Percentiles rank a stretch among this genome's conserved stretches.
Conservation (phyloP, 2,329 filamentous ascomycete species). For the Sphaceloma murrayae region DNA sequence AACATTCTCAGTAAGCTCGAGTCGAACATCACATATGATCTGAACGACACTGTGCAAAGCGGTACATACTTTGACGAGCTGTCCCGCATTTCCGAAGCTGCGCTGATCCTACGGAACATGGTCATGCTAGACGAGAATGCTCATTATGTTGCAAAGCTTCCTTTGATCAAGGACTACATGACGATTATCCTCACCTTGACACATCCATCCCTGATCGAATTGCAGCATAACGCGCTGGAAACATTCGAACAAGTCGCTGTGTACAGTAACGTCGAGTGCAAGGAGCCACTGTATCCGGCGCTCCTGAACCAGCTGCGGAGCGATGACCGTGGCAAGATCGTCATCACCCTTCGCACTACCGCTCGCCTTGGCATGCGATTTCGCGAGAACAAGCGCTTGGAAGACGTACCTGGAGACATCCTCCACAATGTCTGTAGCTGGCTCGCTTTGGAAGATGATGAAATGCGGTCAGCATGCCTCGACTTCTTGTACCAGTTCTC, state of each 20-base stretch:
- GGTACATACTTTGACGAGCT: constrained; percentile 61
- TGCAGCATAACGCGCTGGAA: constrained; percentile 85
- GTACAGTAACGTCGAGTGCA: constrained; percentile 60
- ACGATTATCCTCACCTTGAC: constrained; percentile 75
- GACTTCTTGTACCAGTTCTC: constrained; percentile 97
- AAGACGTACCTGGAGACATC: constrained; percentile 55
- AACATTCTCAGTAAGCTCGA: constrained; percentile 65
- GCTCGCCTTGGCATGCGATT: constrained; percentile 82
- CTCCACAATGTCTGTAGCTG: constrained; percentile 63
- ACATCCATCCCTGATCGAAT: constrained; percentile 62
- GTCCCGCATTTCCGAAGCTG: constrained; percentile 72
- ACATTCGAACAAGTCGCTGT: constrained; percentile 85
- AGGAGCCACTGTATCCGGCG: constrained; percentile 70
- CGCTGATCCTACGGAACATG: constrained; percentile 88
- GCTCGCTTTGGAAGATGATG: constrained; percentile 78
- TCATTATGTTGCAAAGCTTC: constrained; percentile 63
- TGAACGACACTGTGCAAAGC: constrained; percentile 61
- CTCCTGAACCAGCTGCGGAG: constrained; percentile 48
- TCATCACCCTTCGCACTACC: constrained; percentile 71
- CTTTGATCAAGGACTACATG: constrained; percentile 68
- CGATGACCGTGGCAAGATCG: constrained; percentile 69
- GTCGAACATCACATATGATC: constrained; percentile 46
- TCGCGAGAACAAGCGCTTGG: constrained; percentile 66
- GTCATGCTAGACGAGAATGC: constrained; percentile 88
- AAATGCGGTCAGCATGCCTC: constrained; percentile 75